Evolutionary conservation across 768 basidiomycete genomes (phyloP).

Genomic region (Galerina sulciceps): DNA sequence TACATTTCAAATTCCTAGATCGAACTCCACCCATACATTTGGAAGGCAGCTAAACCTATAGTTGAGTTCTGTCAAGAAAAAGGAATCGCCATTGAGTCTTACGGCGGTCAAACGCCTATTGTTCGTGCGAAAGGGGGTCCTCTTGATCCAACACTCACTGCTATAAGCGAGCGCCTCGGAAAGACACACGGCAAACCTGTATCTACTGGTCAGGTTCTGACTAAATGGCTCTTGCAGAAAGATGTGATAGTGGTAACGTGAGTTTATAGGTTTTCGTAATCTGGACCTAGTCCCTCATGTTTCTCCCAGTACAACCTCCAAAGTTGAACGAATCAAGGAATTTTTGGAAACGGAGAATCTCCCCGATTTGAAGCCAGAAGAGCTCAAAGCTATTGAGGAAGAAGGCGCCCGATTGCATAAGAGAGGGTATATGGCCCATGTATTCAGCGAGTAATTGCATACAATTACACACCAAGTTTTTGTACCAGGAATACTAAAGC

Average conservation of each 20-base stretch:
- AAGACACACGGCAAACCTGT: slow-evolving; percentile 44
- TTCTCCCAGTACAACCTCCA: slow-evolving; percentile 47
- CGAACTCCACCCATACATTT: slow-evolving; percentile 73
- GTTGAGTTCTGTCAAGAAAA: slow-evolving; percentile 57
- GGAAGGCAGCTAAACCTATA: slow-evolving; percentile 58
- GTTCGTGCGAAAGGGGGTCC: slow-evolving; percentile 54
- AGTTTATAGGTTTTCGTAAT: slow-evolving; percentile 20
- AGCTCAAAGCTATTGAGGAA: slow-evolving; percentile 64
- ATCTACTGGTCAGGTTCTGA: slow-evolving; percentile 65
- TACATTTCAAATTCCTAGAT: slow-evolving; percentile 44
- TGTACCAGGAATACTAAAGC: no score
- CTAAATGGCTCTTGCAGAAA: slow-evolving; percentile 70
- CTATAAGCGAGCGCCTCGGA: slow-evolving; percentile 54
- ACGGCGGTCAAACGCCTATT: slow-evolving; percentile 58
- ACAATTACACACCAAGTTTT: no score
- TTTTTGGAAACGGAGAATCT: slow-evolving; percentile 42
- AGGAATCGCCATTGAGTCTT: slow-evolving; percentile 69
- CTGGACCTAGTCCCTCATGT: background rate
- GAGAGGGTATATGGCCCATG: slow-evolving; percentile 42
- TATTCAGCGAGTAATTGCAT: slow-evolving; percentile 29
- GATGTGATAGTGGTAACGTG: slow-evolving; percentile 70
- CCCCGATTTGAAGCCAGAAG: slow-evolving; percentile 59
- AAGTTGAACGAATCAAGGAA: slow-evolving; percentile 49
- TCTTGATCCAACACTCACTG: slow-evolving; percentile 56
- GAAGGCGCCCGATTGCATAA: slow-evolving; percentile 54